phyloP scores from a whole-genome alignment of 2,329 filamentous ascomycete genomes.

The Metarhizium sp. region DNA sequence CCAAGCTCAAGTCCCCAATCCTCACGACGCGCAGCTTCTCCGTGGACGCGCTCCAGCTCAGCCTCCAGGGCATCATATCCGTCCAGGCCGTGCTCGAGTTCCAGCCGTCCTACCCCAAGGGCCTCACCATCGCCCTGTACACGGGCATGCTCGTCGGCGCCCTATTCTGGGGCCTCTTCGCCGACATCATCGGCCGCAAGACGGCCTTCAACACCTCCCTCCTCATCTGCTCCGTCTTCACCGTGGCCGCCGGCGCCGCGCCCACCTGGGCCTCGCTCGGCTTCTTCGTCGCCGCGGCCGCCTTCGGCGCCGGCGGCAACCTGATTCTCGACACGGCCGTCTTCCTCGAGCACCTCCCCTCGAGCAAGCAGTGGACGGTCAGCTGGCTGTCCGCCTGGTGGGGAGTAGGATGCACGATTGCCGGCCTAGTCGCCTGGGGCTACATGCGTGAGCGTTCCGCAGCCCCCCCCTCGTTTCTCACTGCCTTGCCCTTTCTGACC shows the following conservation, averaged over 20 bases:
- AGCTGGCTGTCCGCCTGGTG: no score
- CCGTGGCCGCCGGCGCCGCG: no score
- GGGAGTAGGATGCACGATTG: no score
- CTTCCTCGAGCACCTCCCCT: conserved; percentile 18
- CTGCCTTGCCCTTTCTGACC: conserved; percentile 17
- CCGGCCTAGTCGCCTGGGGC: conserved; percentile 30
- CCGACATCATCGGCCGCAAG: conserved; percentile 37
- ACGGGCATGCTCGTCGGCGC: conserved; percentile 35
- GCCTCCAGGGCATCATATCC: conserved; percentile 54
- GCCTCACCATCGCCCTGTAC: conserved; percentile 51
- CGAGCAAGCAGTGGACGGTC: conserved; percentile 29
- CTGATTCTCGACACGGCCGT: conserved; percentile 51
- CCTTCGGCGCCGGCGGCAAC: conserved; percentile 57
- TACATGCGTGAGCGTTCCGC: conserved; percentile 24
- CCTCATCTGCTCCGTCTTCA: no score
- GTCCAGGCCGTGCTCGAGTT: conserved; percentile 50
- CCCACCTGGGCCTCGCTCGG: no score
- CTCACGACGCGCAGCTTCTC: conserved; percentile 3
- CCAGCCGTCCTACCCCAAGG: conserved; percentile 41
- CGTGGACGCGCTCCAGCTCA: conserved; percentile 34
- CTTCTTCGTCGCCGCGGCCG: conserved; percentile 18
- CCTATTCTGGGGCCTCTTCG: conserved; percentile 38
- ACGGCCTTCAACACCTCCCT: conserved; percentile 55
- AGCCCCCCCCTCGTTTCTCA: no score
- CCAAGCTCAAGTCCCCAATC: not conserved